Evolutionary conservation across 495 filamentous ascomycete genomes (phyloP).

Genomic region (Gamarada debralockiae): DNA sequence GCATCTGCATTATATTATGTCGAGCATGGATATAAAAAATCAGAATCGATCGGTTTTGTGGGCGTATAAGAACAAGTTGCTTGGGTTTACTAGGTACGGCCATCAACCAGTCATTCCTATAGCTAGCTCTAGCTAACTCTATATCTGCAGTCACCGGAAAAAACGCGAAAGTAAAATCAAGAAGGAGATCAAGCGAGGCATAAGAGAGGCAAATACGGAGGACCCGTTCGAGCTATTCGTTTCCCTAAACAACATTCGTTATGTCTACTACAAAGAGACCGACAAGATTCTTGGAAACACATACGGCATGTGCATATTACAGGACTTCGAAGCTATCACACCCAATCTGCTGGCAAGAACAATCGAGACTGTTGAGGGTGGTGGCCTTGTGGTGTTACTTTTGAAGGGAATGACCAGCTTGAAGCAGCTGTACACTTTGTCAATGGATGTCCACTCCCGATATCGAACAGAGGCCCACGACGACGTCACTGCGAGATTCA

Average conservation of each 20-base stretch:
- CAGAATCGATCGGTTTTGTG: slow-evolving; percentile 96
- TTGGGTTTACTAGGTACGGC: slow-evolving; percentile 73
- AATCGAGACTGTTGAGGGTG: slow-evolving; percentile 96
- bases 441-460: slow-evolving; percentile 96
- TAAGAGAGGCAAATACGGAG: slow-evolving; percentile 89
- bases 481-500: slow-evolving; percentile 94
- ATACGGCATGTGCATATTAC: slow-evolving; percentile 96
- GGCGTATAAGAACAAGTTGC: slow-evolving; percentile 98
- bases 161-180: slow-evolving; percentile 98
- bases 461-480: slow-evolving; percentile 96
- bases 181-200: slow-evolving; percentile 94
- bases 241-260: slow-evolving; percentile 92
- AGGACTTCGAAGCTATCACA: slow-evolving; percentile 97
- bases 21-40: slow-evolving; percentile 84
- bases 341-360: slow-evolving; percentile 93
- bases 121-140: slow-evolving; percentile 5
- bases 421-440: slow-evolving; percentile 94
- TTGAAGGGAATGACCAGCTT: slow-evolving; percentile 96
- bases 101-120: not conserved
- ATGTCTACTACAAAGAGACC: slow-evolving; percentile 99
- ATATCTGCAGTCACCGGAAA: slow-evolving; percentile 70
- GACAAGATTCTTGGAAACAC: slow-evolving; percentile 99
- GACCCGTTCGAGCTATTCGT: slow-evolving; percentile 99
- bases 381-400: slow-evolving; percentile 84
- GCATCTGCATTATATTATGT: slow-evolving; percentile 91